Percentiles rank a stretch among this genome's conserved stretches.
phyloP scores from a whole-genome alignment of 2,329 filamentous ascomycete species.

The Juglanconis oblonga region DNA sequence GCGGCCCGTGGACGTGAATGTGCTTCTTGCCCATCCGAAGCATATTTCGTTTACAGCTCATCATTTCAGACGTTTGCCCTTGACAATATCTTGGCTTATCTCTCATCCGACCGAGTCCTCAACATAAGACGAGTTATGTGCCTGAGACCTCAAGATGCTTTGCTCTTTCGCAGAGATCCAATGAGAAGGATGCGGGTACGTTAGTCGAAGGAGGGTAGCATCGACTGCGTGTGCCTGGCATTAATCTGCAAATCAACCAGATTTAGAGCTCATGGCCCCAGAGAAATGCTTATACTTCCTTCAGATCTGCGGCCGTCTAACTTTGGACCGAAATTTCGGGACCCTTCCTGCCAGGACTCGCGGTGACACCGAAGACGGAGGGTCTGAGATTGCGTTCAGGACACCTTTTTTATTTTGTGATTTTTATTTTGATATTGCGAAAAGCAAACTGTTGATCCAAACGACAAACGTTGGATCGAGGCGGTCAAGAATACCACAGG shows the following conservation, averaged over 20 bases:
- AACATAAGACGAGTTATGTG: too few species aligned
- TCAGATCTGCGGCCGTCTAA: neutral
- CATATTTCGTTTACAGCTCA: conserved; percentile 1
- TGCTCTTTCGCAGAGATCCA: neutral
- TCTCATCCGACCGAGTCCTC: neutral
- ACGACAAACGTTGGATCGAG: neutral
- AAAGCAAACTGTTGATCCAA: conserved; percentile 4
- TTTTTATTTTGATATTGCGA: neutral
- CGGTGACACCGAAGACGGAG: neutral
- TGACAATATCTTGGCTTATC: neutral
- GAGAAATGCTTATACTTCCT: neutral
- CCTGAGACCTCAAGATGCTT: too few species aligned
- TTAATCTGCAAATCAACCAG: neutral
- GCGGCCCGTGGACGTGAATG: neutral
- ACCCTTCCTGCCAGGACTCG: neutral
- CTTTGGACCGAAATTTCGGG: neutral
- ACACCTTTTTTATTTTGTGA: too few species aligned
- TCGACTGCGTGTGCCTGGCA: conserved; percentile 8
- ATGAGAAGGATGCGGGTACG: conserved; percentile 7
- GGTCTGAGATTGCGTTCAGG: too few species aligned
- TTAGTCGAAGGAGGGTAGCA: conserved; percentile 8
- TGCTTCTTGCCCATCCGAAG: neutral
- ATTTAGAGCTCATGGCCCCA: neutral
- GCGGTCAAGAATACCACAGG: neutral
- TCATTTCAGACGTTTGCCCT: neutral